A percentile compares a stretch with the other conserved stretches of the same genome.
Evolutionary conservation across 2,329 filamentous ascomycete species (phyloP).

Genomic region (Xylariales sp.): DNA sequence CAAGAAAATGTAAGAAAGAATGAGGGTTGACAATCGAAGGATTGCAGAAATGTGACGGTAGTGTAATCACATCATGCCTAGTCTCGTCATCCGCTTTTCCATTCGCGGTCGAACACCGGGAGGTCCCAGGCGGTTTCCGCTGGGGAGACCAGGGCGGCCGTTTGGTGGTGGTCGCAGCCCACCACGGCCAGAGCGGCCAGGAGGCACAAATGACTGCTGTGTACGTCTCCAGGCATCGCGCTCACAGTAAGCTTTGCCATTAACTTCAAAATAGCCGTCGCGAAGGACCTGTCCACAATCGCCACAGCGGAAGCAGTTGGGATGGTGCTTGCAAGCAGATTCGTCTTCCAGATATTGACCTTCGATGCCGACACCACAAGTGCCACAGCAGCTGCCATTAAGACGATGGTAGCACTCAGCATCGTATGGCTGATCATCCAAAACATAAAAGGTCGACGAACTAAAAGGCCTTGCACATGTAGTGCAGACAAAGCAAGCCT

Average conservation of each 20-base stretch:
- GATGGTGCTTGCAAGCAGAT: conserved; percentile 73
- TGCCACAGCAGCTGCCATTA: conserved; percentile 79
- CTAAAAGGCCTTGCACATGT: conserved; percentile 78
- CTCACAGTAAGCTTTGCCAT: conserved; percentile 78
- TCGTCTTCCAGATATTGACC: conserved; percentile 90
- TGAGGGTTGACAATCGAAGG: too few relatives aligned
- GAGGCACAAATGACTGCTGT: conserved; percentile 25
- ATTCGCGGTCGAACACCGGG: conserved; percentile 39
- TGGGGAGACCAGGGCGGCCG: conserved; percentile 26
- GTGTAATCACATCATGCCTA: conserved; percentile 54
- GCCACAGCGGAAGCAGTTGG: conserved; percentile 78
- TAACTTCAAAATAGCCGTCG: conserved; percentile 89
- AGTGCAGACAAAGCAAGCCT: conserved; percentile 87
- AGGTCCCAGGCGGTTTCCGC: conserved; percentile 28
- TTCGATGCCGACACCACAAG: conserved; percentile 83
- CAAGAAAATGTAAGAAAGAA: too few relatives aligned
- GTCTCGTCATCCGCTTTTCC: conserved; percentile 59
- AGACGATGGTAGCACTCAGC: conserved; percentile 88
- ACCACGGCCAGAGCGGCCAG: conserved; percentile 14
- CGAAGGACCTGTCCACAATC: conserved; percentile 71
- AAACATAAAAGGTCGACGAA: conserved; percentile 89
- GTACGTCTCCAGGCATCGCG: conserved; percentile 67
- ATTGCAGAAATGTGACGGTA: too few relatives aligned
- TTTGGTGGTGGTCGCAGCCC: conserved; percentile 15
- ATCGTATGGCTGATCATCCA: conserved; percentile 83